phyloP scores from a whole-genome alignment of 2,329 filamentous ascomycete species.

The Neofusicoccum cordaticola region DNA sequence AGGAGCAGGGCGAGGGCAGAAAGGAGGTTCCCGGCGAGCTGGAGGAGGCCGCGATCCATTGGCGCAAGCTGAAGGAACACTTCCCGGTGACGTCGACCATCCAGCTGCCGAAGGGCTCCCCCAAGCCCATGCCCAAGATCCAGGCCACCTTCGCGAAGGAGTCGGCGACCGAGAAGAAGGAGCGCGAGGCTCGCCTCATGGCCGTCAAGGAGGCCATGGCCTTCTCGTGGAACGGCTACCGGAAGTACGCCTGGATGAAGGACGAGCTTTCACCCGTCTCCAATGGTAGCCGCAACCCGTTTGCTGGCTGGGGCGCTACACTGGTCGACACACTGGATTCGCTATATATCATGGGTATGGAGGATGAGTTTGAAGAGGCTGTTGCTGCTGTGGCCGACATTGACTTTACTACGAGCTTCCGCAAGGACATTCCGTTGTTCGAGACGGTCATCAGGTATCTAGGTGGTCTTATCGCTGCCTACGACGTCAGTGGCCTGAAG shows the following conservation, averaged over 20 bases:
- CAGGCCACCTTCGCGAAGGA: constrained; percentile 73
- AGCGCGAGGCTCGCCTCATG: constrained; percentile 62
- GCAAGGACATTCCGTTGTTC: constrained; percentile 60
- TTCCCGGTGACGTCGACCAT: constrained; percentile 80
- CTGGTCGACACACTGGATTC: constrained; percentile 73
- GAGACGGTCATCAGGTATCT: constrained; percentile 71
- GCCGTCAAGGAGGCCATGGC: constrained; percentile 71
- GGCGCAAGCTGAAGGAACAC: constrained; percentile 70
- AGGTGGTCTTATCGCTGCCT: constrained; percentile 66
- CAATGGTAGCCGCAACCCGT: constrained; percentile 69
- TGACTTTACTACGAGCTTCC: constrained; percentile 57
- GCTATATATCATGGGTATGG: constrained; percentile 70
- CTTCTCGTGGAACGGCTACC: constrained; percentile 81
- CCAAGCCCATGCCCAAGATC: constrained; percentile 70
- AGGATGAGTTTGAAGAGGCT: constrained; percentile 63
- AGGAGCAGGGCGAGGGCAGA: constrained; percentile 9
- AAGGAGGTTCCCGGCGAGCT: not conserved
- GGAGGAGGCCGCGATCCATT: constrained; percentile 54
- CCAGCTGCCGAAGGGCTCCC: constrained; percentile 67
- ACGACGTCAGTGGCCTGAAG: constrained; percentile 60
- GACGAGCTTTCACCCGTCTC: constrained; percentile 80
- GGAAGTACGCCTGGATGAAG: constrained; percentile 73
- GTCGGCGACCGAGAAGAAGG: constrained; percentile 45
- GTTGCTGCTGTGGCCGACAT: constrained; percentile 58
- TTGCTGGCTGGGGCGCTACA: constrained; percentile 88